These are phyloP conservation scores for Pseudogymnoascus sp. DNA, from an alignment of 2,329 filamentous ascomycete genomes.

Conservation along the genomic window DNA sequence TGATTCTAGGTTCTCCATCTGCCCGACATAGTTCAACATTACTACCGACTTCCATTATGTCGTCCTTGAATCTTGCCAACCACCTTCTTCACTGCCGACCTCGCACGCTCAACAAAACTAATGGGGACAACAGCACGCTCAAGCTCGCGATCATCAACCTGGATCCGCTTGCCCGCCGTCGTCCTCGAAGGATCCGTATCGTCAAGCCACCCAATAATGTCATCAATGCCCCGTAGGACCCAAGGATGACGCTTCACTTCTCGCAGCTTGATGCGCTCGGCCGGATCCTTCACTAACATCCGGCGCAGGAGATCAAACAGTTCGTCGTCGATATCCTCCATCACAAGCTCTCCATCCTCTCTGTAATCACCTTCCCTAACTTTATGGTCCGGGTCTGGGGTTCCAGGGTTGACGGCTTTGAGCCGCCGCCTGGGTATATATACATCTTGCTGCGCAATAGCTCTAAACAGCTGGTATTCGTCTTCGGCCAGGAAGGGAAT, in stretches of 20 bases:
- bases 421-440: conserved; percentile 78
- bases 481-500: conserved; percentile 90
- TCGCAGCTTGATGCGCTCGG: conserved; percentile 76
- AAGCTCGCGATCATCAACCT: conserved; percentile 86
- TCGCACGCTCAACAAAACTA: conserved; percentile 76
- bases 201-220: conserved; percentile 78
- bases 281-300: conserved; percentile 82
- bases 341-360: conserved; percentile 68
- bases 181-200: conserved; percentile 80
- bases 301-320: conserved; percentile 70
- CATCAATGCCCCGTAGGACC: conserved; percentile 71
- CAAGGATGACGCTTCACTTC: conserved; percentile 94
- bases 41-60: conserved; percentile 1
- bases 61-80: conserved; percentile 46
- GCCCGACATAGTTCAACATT: conserved; percentile 3
- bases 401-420: conserved; percentile 57
- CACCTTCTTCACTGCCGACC: conserved; percentile 66
- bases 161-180: conserved; percentile 74
- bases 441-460: conserved; percentile 86
- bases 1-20: conserved; percentile 3
- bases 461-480: conserved; percentile 83
- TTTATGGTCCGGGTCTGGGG: conserved; percentile 24
- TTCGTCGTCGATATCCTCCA: conserved; percentile 77
- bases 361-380: conserved; percentile 59
- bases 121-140: conserved; percentile 85